Base-by-base conservation (phyloP, 2,329 filamentous ascomycete genomes). In the Paracoccidioides lutzii region DNA sequence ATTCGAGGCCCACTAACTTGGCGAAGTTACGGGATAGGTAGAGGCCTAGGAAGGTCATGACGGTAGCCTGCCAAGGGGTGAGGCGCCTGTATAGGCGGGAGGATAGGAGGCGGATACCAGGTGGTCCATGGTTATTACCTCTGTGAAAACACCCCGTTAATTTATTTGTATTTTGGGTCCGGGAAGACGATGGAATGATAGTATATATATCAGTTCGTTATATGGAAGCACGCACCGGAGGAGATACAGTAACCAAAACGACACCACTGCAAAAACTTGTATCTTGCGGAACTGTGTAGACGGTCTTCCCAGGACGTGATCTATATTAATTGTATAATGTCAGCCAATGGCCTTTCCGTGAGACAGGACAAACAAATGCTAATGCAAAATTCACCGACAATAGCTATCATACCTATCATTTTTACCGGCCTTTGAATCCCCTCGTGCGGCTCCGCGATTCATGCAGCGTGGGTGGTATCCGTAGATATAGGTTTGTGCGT, bases 21-120 rank as follows among this genome's bases (percentile, higher is more conserved):
- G 88, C 90, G 64, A 98, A 94, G 73, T 98, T 97, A 57, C 90
- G 87, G 37, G 87, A 84, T 38, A 90, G 80, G 68, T 98, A 98
- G 57, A 97, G 82, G 71, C 90, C 94, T 52, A 96, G 81, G 71
- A 96, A 85, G 45, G 90, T 94, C 49, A 91, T 75, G 60, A 94
- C 83, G 33, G 95, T 80, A 1, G 85, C 88, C 71, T 95, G 93
- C 90, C 93, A 97, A 63, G 86, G 78, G 5, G 90, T 95, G 57
- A 96, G 76, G 57, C 80, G 80, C 52, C 76, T 79, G 4, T 84
- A 84, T 52, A 93, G 78, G 54, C 84, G 73, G 56, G 79, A 78
- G 0, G 91, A 97, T 57, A 96, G 66, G 48, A 77, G 74, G 56
- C 86, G 82, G 50, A 89, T 68, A 48, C 83, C 70, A 0, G 88